Evolutionary conservation across 805 yeast species (phyloP).

Genomic region (Cyberlindnera amylophila): DNA sequence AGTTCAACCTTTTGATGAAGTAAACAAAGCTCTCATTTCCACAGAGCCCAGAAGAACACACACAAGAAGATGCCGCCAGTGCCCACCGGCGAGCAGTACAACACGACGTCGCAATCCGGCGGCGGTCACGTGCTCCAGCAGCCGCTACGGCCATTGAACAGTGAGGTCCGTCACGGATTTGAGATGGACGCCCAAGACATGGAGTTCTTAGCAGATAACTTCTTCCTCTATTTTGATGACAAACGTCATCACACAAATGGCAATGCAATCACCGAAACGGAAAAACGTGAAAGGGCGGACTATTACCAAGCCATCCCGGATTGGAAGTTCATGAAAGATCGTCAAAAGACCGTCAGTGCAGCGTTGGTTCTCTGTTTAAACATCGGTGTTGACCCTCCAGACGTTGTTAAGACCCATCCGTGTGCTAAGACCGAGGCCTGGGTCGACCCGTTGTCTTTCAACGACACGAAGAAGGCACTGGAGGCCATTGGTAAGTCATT

Average conservation of each 20-base stretch:
- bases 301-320: conserved; percentile 73
- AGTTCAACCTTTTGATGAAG: no score
- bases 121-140: conserved; percentile 3
- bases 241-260: conserved; percentile 91
- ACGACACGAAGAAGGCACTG: conserved; percentile 85
- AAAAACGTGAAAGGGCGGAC: conserved; percentile 40
- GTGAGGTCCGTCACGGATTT: conserved; percentile 65
- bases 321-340: conserved; percentile 88
- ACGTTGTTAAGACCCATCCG: conserved; percentile 86
- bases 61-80: no score
- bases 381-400: conserved; percentile 97
- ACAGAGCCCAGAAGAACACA: no score
- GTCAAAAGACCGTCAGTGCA: conserved; percentile 90
- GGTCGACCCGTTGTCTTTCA: conserved; percentile 79
- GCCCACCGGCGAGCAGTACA: no score
- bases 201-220: conserved; percentile 55
- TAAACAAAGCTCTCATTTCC: no score
- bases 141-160: conserved; percentile 32
- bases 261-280: conserved; percentile 61
- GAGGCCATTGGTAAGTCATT: conserved; percentile 86
- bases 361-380: conserved; percentile 88
- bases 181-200: conserved; percentile 60
- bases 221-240: conserved; percentile 83
- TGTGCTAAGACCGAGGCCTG: conserved; percentile 91
- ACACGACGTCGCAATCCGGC: no score